Evolutionary conservation across 164 flowering plant genomes (phyloP).

Genomic region (Stephania cephalantha): DNA sequence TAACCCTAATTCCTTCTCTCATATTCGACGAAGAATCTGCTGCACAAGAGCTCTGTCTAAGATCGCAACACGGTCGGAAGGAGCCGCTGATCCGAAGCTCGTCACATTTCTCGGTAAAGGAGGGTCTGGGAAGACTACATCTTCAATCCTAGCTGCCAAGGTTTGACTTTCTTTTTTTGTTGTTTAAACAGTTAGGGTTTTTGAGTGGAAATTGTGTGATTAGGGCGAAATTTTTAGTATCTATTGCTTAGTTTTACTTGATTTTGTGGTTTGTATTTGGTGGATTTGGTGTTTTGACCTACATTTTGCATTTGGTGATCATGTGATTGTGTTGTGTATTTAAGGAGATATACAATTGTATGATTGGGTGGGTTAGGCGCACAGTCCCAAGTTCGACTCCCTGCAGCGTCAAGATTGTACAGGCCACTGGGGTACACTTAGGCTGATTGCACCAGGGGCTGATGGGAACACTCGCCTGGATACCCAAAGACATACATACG

Average conservation of each 20-base stretch:
- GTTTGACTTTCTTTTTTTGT: conserved; percentile 22
- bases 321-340: too few relatives aligned
- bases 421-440: too few relatives aligned
- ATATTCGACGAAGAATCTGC: not conserved
- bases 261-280: not conserved
- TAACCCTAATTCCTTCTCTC: not conserved
- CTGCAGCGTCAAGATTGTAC: too few relatives aligned
- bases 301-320: not conserved
- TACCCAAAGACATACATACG: too few relatives aligned
- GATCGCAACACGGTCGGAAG: not conserved
- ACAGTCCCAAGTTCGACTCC: too few relatives aligned
- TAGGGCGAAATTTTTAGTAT: not conserved
- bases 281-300: not conserved
- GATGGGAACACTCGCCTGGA: too few relatives aligned
- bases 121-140: conserved; percentile 93
- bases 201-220: not conserved
- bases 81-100: conserved; percentile 14
- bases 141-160: conserved; percentile 84
- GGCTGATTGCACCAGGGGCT: too few relatives aligned
- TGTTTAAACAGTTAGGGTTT: not conserved
- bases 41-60: not conserved
- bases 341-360: too few relatives aligned
- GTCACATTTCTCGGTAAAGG: conserved; percentile 91
- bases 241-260: not conserved
- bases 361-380: too few relatives aligned